phyloP scores from a whole-genome alignment of 106 monocot genomes.

The Apostasia shenzhenica region DNA sequence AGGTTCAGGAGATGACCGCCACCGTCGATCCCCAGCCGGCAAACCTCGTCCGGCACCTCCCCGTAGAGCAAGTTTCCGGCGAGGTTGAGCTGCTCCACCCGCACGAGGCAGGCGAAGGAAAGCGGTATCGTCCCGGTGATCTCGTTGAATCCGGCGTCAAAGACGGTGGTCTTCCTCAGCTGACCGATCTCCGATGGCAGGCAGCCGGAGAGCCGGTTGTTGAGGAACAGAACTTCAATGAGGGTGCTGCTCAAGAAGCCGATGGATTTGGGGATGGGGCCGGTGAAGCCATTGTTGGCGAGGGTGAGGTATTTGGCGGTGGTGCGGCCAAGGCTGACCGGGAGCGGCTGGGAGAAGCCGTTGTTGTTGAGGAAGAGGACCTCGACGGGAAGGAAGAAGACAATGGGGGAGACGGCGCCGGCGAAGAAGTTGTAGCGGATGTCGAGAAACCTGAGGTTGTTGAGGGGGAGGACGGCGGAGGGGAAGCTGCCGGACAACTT shows the following conservation, averaged over 20 bases:
- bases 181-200: constrained; percentile 11
- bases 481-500: constrained; percentile 32
- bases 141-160: constrained; percentile 6
- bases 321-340: constrained; percentile 35
- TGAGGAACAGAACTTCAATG: constrained; percentile 11
- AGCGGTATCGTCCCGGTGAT: constrained; percentile 7
- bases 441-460: constrained; percentile 33
- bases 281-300: constrained; percentile 75
- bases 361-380: constrained; percentile 77
- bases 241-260: constrained; percentile 5
- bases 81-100: constrained; percentile 5
- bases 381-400: constrained; percentile 20
- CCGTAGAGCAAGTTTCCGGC: constrained; percentile 8
- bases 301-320: constrained; percentile 36
- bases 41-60: not conserved
- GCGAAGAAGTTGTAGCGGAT: constrained; percentile 52
- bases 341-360: constrained; percentile 31
- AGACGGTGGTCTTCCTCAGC: constrained; percentile 1
- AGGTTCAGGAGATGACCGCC: not conserved
- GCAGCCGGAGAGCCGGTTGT: constrained; percentile 17
- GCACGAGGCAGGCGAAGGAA: not conserved
- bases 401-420: constrained; percentile 33
- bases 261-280: constrained; percentile 28
- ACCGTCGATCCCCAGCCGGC: not conserved
- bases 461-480: constrained; percentile 8